phyloP scores from a whole-genome alignment of 805 yeast genomes.

The Scheffersomyces stipitis region DNA sequence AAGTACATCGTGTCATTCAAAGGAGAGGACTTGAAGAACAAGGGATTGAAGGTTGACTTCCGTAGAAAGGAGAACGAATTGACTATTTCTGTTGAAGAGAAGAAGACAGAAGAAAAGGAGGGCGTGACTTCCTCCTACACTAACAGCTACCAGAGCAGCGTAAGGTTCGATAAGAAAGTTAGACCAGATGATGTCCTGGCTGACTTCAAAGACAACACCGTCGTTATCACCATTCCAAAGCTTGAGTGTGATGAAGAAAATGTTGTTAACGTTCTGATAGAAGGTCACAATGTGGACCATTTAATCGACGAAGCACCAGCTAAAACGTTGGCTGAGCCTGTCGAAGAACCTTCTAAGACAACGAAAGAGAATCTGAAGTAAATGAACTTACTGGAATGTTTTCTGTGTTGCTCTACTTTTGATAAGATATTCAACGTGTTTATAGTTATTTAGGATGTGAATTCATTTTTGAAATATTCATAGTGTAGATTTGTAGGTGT shows the following conservation, averaged over 20 bases:
- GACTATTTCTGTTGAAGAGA: slow-evolving; percentile 15
- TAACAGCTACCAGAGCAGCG: slow-evolving; percentile 17
- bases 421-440: too few relatives aligned
- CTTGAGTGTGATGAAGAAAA: slow-evolving; percentile 5
- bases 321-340: too few relatives aligned
- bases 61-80: slow-evolving; percentile 22
- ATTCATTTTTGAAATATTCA: too few relatives aligned
- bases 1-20: slow-evolving; percentile 18
- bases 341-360: too few relatives aligned
- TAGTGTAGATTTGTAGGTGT: too few relatives aligned
- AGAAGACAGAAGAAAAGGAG: slow-evolving; percentile 8
- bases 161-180: slow-evolving; percentile 24
- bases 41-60: slow-evolving; percentile 23
- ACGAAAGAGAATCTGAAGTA: too few relatives aligned
- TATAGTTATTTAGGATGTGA: too few relatives aligned
- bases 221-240: slow-evolving; percentile 21
- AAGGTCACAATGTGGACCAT: background rate
- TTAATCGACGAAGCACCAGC: background rate
- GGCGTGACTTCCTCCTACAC: slow-evolving; percentile 11
- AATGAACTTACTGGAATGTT: too few relatives aligned
- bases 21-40: slow-evolving; percentile 14
- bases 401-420: too few relatives aligned
- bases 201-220: slow-evolving; percentile 16
- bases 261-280: background rate
- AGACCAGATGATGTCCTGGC: slow-evolving; percentile 19